These are phyloP conservation scores for Myotisia sp. DNA, from an alignment of 2,329 filamentous ascomycete species.

Conservation along the genomic window DNA sequence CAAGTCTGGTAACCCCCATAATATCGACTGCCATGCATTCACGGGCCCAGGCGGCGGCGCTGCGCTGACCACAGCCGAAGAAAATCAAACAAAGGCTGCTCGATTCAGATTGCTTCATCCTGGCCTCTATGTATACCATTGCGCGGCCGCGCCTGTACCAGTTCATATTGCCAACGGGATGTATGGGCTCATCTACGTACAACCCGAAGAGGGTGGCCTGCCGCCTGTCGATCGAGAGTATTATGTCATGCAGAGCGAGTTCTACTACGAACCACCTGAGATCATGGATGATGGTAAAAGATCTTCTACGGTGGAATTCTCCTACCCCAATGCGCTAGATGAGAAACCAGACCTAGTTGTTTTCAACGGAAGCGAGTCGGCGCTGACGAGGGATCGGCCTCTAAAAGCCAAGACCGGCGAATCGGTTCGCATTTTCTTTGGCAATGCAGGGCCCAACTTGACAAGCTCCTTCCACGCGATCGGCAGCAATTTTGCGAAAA, in stretches of 20 bases:
- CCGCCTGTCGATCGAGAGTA: constrained; percentile 23
- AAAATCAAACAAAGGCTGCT: constrained; percentile 21
- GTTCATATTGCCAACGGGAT: constrained; percentile 27
- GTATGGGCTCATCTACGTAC: constrained; percentile 26
- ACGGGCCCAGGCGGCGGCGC: constrained; percentile 23
- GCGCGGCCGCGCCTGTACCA: constrained; percentile 23
- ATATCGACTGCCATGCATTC: constrained; percentile 25
- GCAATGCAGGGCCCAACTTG: constrained; percentile 23
- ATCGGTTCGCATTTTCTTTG: constrained; percentile 24
- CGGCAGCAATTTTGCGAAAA: constrained; percentile 18
- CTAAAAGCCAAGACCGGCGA: constrained; percentile 20
- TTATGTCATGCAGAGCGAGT: constrained; percentile 27
- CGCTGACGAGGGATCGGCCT: constrained; percentile 19
- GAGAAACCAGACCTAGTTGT: constrained; percentile 21
- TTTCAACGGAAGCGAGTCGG: constrained; percentile 23
- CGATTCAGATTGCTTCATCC: constrained; percentile 20
- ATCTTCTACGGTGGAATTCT: constrained; percentile 21
- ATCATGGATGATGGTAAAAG: constrained; percentile 19
- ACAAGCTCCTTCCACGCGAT: constrained; percentile 24
- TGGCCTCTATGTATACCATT: constrained; percentile 24
- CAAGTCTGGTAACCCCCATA: constrained; percentile 22
- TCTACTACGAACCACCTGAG: constrained; percentile 26
- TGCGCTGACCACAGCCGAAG: constrained; percentile 21
- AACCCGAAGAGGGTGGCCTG: constrained; percentile 19
- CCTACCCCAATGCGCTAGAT: constrained; percentile 21